Evolutionary conservation across 2,329 filamentous ascomycete species (phyloP), one percentile per base, ranked within the genome.

Genomic region (Ophiostoma piceae): DNA sequence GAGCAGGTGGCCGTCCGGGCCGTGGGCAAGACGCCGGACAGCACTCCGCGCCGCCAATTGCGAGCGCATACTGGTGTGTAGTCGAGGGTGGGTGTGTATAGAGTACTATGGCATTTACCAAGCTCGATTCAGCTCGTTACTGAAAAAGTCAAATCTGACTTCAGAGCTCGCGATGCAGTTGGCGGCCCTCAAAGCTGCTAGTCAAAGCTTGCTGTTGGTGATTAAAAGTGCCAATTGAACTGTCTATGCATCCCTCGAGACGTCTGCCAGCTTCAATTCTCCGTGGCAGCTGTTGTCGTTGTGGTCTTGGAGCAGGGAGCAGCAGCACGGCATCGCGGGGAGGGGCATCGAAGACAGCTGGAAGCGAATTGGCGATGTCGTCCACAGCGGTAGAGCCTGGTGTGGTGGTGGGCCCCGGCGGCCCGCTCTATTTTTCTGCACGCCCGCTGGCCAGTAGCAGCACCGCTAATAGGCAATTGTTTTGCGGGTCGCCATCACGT

Each of bases 41-140:
- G 88, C 84, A 78, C 82, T 80, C 77, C 85, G 85, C 72, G 85
- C 72, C 68, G 71, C 86, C 75, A 88, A 80, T 74, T 87, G 84
- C 73, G 86, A 87, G 70, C 83, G 83, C 86, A 88, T 88, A 71
- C 77, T 26, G 12, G n/a, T 26, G 7, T 64, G 26, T 7, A 14
- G 3, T 26, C n/a, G 47, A 19, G 19, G 2, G 4, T 35, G 9
- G 47, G 47, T 26, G n/a, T 57, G n/a, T 7, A 26, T 8, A 35
- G 3, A 35, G 11, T 8, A 26, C n/a, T 3, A 26, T 12, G 19
- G 43, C 43, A 7, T 1, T n/a, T 47, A 12, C 41, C 5, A 19
- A 14, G 16, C 43, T 7, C 43, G 16, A 19, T 47, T 47, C 43
- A 47, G 37, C 32, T 39, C 1, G 60, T 7, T 14, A 4, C 19